Conservation (phyloP, 1,284 basidiomycete genomes). For the Hymenochaete sp. region DNA sequence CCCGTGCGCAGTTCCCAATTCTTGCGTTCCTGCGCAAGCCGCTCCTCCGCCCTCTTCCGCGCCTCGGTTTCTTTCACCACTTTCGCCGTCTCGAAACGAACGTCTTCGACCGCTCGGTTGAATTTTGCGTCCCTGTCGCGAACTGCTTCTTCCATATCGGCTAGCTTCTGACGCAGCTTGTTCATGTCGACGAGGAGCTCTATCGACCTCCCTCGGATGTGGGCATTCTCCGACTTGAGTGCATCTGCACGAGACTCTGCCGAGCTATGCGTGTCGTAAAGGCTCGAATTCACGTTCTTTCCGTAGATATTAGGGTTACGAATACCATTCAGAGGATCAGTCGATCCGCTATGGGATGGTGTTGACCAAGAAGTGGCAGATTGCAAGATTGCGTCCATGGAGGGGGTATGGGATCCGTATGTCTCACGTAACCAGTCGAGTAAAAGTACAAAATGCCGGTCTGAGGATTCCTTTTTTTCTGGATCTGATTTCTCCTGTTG, state of each 20-base stretch:
- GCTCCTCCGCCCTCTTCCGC: conserved; percentile 10
- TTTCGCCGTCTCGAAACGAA: not conserved
- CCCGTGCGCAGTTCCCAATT: conserved; percentile 8
- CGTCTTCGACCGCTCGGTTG: conserved; percentile 1
- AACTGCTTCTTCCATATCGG: conserved; percentile 2
- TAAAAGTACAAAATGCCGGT: conserved; percentile 5
- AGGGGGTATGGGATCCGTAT: conserved; percentile 9
- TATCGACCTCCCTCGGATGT: conserved; percentile 3
- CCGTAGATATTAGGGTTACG: too few species aligned
- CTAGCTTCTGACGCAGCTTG: conserved; percentile 1
- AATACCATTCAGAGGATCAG: too few species aligned
- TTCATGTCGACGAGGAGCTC: not conserved
- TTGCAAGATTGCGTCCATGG: conserved; percentile 10
- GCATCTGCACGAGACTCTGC: conserved; percentile 3
- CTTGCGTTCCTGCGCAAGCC: conserved; percentile 8
- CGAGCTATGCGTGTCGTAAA: not conserved
- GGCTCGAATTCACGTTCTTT: too few species aligned
- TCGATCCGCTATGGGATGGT: not conserved
- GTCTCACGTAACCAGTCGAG: conserved; percentile 14
- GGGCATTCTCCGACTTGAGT: conserved; percentile 4
- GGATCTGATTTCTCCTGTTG: conserved; percentile 8
- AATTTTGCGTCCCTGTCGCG: conserved; percentile 6
- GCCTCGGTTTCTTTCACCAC: conserved; percentile 10
- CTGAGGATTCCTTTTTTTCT: conserved; percentile 1
- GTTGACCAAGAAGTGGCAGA: not conserved